Conservation (phyloP, 495 filamentous ascomycete species). For the Xylaria acuta region DNA sequence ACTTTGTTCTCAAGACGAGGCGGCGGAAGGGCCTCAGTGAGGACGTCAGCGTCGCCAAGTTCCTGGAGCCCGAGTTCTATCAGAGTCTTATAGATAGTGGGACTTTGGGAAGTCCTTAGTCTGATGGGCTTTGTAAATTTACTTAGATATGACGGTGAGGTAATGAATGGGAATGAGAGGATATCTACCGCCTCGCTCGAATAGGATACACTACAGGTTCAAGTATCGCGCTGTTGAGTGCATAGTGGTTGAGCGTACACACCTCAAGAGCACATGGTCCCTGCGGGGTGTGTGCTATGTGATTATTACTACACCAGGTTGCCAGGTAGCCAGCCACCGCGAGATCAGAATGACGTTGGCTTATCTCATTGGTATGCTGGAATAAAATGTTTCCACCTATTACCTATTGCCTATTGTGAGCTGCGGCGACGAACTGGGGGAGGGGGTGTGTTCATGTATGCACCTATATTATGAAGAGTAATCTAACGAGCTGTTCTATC, state of each 20-base stretch:
- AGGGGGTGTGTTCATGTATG: background rate
- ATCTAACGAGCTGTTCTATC: background rate
- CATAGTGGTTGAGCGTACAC: background rate
- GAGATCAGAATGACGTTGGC: background rate
- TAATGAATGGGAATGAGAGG: background rate
- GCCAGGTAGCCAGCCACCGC: background rate
- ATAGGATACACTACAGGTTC: background rate
- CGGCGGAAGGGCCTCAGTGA: constrained; percentile 92
- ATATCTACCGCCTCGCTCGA: background rate
- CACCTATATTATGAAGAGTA: background rate
- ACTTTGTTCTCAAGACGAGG: constrained; percentile 96
- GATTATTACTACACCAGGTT: background rate
- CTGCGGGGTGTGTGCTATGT: background rate
- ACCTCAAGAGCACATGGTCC: background rate
- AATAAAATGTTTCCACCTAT: background rate
- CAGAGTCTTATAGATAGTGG: constrained; percentile 87
- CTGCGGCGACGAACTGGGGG: background rate
- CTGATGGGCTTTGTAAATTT: background rate
- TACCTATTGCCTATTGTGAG: background rate
- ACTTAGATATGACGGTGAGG: constrained; percentile 5
- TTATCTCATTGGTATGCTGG: background rate
- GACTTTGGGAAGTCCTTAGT: constrained; percentile 63
- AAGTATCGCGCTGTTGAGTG: background rate
- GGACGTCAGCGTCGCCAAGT: constrained; percentile 94
- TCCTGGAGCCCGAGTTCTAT: constrained; percentile 93